Percentiles rank a stretch among this genome's conserved stretches.
These are phyloP conservation scores for Phylloporus arenicola DNA, from an alignment of 768 basidiomycete species.

Conservation along the genomic window DNA sequence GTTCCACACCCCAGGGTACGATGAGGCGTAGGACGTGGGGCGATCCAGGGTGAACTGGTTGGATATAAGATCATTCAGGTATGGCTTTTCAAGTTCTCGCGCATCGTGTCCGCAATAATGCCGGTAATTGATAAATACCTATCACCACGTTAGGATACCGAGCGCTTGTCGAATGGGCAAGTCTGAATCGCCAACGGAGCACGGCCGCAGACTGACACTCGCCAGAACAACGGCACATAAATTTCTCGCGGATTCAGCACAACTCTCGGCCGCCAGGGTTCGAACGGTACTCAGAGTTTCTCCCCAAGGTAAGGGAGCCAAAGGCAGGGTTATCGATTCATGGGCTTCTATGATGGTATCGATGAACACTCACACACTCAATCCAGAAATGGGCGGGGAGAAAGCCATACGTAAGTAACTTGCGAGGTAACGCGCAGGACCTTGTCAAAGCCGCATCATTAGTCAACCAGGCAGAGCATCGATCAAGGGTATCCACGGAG, in stretches of 20 bases:
- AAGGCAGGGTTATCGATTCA: background rate
- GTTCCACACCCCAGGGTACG: background rate
- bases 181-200: background rate
- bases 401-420: background rate
- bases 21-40: background rate
- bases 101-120: background rate
- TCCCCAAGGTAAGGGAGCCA: background rate
- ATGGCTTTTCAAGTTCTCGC: conserved; percentile 1
- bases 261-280: background rate
- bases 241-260: background rate
- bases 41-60: background rate
- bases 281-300: background rate
- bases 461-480: background rate
- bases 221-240: background rate
- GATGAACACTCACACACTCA: background rate
- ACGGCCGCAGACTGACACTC: background rate
- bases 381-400: background rate
- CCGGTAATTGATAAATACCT: background rate
- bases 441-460: background rate
- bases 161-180: background rate
- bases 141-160: background rate
- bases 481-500: background rate
- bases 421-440: background rate
- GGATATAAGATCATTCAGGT: background rate
- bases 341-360: background rate